These are phyloP conservation scores for Mycena rebaudengoi DNA, from an alignment of 768 basidiomycete genomes.

Conservation along the genomic window DNA sequence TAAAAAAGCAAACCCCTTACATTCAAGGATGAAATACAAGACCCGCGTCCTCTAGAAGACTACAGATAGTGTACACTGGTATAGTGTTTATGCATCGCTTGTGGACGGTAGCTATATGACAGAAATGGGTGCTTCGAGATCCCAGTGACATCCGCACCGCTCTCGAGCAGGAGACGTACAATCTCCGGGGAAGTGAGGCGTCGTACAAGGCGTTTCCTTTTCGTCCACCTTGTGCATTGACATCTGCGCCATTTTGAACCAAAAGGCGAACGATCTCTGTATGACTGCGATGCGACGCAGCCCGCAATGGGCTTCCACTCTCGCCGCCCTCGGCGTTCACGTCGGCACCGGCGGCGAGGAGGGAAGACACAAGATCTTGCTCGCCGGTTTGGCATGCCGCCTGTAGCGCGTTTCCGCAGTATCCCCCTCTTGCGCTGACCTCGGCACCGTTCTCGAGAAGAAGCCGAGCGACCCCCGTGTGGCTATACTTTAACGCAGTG, in stretches of 20 bases:
- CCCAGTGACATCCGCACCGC: not conserved
- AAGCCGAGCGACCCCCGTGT: not conserved
- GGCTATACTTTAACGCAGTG: not conserved
- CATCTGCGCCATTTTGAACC: not conserved
- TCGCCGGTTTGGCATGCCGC: not conserved
- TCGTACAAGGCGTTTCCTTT: too few relatives aligned
- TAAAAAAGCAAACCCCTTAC: too few relatives aligned
- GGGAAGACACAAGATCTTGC: not conserved
- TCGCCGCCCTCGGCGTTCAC: not conserved
- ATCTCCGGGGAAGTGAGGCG: not conserved
- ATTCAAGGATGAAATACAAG: too few relatives aligned
- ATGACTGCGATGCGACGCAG: not conserved
- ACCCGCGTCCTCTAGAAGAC: too few relatives aligned
- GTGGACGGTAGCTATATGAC: too few relatives aligned
- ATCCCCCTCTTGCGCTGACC: too few relatives aligned
- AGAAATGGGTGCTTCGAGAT: too few relatives aligned
- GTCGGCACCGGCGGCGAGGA: not conserved
- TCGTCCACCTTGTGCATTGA: not conserved
- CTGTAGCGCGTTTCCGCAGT: not conserved
- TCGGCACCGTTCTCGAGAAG: not conserved
- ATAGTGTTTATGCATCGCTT: too few relatives aligned
- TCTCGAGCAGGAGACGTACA: not conserved
- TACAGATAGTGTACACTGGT: too few relatives aligned
- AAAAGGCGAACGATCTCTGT: not conserved
- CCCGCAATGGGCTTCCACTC: not conserved